Evolutionary conservation across 139 green algal species (phyloP).

Genomic region (Chlorella sp.): DNA sequence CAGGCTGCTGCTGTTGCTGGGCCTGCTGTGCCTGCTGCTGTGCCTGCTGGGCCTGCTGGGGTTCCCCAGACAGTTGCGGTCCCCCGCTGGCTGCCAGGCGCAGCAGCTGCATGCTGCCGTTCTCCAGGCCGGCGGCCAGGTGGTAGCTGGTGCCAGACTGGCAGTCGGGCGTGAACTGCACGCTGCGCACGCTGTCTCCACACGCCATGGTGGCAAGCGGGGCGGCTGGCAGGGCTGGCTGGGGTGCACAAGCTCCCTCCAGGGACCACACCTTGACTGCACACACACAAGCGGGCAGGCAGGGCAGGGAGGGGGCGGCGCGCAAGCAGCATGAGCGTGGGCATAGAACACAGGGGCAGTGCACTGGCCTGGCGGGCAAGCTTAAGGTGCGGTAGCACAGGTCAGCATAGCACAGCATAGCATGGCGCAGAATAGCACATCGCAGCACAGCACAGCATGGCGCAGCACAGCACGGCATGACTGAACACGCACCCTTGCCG

Average conservation of each 20-base stretch:
- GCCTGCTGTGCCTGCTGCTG: neutral
- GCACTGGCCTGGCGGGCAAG: neutral
- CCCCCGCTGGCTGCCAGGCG: constrained; percentile 1
- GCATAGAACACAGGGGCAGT: neutral
- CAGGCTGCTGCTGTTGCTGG: neutral
- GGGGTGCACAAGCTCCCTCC: neutral
- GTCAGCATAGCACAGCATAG: neutral
- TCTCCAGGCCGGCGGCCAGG: constrained; percentile 76
- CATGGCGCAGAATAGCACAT: neutral
- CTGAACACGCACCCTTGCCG: constrained; percentile 78
- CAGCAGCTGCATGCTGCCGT: constrained; percentile 71
- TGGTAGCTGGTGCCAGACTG: constrained; percentile 32
- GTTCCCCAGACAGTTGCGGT: neutral
- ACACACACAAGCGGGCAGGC: neutral
- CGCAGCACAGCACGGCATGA: neutral
- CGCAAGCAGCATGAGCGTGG: too few species aligned
- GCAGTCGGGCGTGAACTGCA: constrained; percentile 59
- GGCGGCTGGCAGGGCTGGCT: neutral
- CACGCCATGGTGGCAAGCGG: constrained; percentile 47
- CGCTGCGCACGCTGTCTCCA: constrained; percentile 58
- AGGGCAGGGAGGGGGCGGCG: too few species aligned
- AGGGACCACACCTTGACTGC: constrained; percentile 26
- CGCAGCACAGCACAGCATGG: neutral
- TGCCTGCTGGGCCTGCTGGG: neutral
- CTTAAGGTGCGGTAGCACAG: neutral